Percentiles rank a stretch among this genome's conserved stretches.
These are phyloP conservation scores for Cladophialophora yegresii DNA, from an alignment of 2,329 filamentous ascomycete species.

Conservation along the genomic window DNA sequence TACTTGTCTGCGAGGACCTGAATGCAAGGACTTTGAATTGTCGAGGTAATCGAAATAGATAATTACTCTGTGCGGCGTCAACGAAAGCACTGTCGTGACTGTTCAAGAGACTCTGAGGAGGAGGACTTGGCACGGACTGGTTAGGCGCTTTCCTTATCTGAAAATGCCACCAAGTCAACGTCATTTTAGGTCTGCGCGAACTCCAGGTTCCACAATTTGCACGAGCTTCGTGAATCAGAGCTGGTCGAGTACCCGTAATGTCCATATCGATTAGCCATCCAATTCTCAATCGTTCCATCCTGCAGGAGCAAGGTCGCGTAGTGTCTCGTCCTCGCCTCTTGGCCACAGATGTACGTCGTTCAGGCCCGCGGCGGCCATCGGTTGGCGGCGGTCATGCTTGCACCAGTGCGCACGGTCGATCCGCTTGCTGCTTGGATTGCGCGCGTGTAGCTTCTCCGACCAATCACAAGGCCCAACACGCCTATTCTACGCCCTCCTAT, in stretches of 20 bases:
- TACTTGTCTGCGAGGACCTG: background rate
- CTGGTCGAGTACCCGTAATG: background rate
- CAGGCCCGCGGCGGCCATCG: background rate
- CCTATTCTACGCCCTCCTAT: background rate
- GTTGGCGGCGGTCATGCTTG: slow-evolving; percentile 1
- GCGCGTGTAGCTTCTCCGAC: slow-evolving; percentile 1
- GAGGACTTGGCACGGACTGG: background rate
- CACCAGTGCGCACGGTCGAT: background rate
- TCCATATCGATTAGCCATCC: background rate
- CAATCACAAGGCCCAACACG: slow-evolving; percentile 1
- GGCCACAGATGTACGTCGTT: background rate
- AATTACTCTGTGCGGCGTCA: background rate
- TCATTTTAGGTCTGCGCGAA: background rate
- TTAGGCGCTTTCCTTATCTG: background rate
- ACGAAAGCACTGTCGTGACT: background rate
- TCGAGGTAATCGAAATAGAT: background rate
- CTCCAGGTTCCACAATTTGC: background rate
- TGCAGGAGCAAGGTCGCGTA: background rate
- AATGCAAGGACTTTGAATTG: background rate
- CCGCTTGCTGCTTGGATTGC: slow-evolving; percentile 14
- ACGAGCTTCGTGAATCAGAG: background rate
- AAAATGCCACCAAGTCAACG: background rate
- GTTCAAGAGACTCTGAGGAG: background rate
- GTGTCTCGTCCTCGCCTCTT: background rate
- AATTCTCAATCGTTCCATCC: background rate